These are phyloP conservation scores for Coleophoma eucalyptorum DNA, from an alignment of 2,329 filamentous ascomycete genomes.

Conservation along the genomic window DNA sequence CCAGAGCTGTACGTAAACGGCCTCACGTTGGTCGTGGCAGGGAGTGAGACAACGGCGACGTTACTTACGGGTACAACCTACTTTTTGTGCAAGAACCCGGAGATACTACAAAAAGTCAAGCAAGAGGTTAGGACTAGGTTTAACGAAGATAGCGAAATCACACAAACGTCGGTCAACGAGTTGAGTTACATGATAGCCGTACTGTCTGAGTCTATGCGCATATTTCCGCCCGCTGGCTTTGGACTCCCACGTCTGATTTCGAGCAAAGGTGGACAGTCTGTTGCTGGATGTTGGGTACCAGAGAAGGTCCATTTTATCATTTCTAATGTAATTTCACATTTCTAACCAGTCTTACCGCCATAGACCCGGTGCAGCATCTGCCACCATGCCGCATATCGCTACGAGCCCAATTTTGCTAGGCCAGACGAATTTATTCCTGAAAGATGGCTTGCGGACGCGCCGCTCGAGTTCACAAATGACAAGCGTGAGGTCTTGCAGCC, in stretches of 20 bases:
- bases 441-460: conserved; percentile 29
- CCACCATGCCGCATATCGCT: background rate
- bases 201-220: conserved; percentile 35
- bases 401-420: background rate
- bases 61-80: conserved; percentile 5
- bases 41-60: conserved; percentile 9
- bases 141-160: conserved; percentile 31
- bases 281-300: conserved; percentile 7
- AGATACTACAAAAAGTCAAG: conserved; percentile 24
- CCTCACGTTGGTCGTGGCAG: conserved; percentile 2
- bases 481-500: conserved; percentile 13
- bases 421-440: conserved; percentile 31
- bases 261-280: conserved; percentile 3
- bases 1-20: background rate
- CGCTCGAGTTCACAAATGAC: conserved; percentile 15
- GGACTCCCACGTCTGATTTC: conserved; percentile 6
- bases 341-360: background rate
- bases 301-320: conserved; percentile 2
- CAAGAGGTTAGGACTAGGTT: conserved; percentile 36
- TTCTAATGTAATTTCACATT: background rate
- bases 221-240: conserved; percentile 26
- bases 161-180: conserved; percentile 12
- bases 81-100: conserved; percentile 25
- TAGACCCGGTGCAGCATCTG: background rate
- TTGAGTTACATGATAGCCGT: conserved; percentile 35